Evolutionary conservation across 2,329 filamentous ascomycete species (phyloP).

Genomic region (Chaetomium sp.): DNA sequence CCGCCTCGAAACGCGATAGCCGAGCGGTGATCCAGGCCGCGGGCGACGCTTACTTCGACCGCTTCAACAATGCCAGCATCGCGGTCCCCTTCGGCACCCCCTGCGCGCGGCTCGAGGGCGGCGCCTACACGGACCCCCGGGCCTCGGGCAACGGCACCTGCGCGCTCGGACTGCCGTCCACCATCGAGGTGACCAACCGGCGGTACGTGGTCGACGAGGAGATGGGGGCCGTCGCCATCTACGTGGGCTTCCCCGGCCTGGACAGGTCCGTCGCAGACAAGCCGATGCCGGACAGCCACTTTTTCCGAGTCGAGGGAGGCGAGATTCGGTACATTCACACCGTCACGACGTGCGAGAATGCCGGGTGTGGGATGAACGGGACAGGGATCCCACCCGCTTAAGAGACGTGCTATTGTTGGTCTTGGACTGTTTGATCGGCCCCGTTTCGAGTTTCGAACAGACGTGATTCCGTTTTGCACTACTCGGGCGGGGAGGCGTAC

Average conservation of each 20-base stretch:
- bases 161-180: conserved; percentile 31
- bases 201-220: conserved; percentile 38
- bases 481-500: neutral
- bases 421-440: neutral
- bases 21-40: conserved; percentile 32
- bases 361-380: conserved; percentile 33
- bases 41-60: conserved; percentile 36
- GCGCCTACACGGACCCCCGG: conserved; percentile 31
- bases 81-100: conserved; percentile 32
- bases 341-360: conserved; percentile 33
- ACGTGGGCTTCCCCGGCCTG: conserved; percentile 34
- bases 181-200: conserved; percentile 33
- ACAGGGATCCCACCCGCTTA: conserved; percentile 13
- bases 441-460: neutral
- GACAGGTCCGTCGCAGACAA: conserved; percentile 26
- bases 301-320: conserved; percentile 36
- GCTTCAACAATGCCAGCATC: conserved; percentile 31
- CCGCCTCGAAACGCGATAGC: conserved; percentile 27
- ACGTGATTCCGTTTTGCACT: neutral
- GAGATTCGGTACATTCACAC: conserved; percentile 37
- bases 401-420: neutral
- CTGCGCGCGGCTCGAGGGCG: conserved; percentile 37
- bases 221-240: conserved; percentile 35
- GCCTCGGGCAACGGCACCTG: conserved; percentile 28
- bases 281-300: conserved; percentile 35